These are phyloP conservation scores for Litsea cubeba DNA, from an alignment of 164 flowering plant genomes.

Conservation along the genomic window DNA sequence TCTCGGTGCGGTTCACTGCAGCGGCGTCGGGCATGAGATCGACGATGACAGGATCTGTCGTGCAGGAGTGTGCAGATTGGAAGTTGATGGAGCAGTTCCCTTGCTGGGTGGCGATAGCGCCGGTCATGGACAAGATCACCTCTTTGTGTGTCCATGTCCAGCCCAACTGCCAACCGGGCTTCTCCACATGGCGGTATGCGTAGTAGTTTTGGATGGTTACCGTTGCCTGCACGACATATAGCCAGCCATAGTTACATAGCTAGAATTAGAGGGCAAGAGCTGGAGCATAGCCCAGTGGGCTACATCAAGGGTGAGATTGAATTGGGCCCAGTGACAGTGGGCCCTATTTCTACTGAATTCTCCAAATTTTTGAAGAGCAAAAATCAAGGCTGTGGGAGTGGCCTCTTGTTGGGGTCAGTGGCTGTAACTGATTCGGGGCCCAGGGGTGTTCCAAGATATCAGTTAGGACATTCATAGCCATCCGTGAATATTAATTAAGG, in stretches of 20 bases:
- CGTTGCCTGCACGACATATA: constrained; percentile 31
- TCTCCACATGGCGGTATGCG: constrained; percentile 50
- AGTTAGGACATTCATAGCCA: too few relatives aligned
- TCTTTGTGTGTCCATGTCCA: constrained; percentile 54
- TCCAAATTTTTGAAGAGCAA: too few relatives aligned
- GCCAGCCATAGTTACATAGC: neutral
- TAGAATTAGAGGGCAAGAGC: neutral
- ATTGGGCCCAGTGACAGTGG: too few relatives aligned
- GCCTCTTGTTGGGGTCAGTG: too few relatives aligned
- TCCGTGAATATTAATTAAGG: too few relatives aligned
- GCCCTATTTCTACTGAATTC: too few relatives aligned
- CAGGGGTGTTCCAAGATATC: too few relatives aligned
- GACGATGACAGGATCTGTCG: constrained; percentile 32
- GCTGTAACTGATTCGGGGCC: too few relatives aligned
- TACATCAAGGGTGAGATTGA: too few relatives aligned
- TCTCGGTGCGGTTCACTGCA: constrained; percentile 30
- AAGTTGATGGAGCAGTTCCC: constrained; percentile 52
- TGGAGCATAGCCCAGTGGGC: too few relatives aligned
- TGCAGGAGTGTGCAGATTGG: constrained; percentile 46
- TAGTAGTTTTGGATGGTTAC: constrained; percentile 59
- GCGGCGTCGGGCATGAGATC: constrained; percentile 39
- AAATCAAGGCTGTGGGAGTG: too few relatives aligned
- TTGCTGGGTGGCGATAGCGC: constrained; percentile 49
- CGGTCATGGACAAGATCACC: constrained; percentile 50
- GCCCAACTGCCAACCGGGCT: constrained; percentile 58